phyloP scores from a whole-genome alignment of 139 green algal genomes.

The Trebouxia sp. region DNA sequence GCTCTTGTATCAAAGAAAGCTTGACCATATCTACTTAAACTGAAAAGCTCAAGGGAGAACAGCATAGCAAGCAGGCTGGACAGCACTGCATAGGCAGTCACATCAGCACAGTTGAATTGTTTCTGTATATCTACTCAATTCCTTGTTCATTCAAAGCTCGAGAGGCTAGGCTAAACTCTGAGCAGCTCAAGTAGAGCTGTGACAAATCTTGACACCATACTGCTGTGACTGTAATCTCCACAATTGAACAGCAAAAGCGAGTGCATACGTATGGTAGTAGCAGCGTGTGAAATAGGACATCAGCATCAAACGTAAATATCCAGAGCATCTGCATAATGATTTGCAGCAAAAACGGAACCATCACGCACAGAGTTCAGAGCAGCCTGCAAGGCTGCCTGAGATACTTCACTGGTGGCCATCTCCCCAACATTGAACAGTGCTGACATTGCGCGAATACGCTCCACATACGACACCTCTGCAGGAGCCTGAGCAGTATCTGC shows the following conservation, averaged over 20 bases:
- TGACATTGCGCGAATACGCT: slow-evolving; percentile 17
- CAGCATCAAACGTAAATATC: slow-evolving; percentile 9
- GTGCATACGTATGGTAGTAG: no score
- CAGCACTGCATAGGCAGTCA: slow-evolving; percentile 8
- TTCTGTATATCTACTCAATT: slow-evolving; percentile 5
- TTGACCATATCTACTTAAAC: neutral
- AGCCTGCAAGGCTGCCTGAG: slow-evolving; percentile 3
- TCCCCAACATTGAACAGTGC: slow-evolving; percentile 23
- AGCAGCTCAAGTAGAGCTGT: no score
- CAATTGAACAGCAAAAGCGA: no score
- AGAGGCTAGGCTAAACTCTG: no score
- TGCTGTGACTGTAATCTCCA: no score
- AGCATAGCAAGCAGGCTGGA: neutral
- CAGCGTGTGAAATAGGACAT: no score
- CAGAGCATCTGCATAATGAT: slow-evolving; percentile 27
- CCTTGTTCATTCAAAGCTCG: slow-evolving; percentile 6
- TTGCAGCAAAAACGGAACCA: slow-evolving; percentile 26
- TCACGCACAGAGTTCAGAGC: slow-evolving; percentile 4
- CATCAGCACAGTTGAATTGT: no score
- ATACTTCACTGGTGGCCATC: slow-evolving; percentile 3
- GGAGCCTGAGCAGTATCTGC: neutral
- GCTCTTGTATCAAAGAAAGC: neutral
- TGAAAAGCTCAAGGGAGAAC: neutral
- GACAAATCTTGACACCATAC: no score
- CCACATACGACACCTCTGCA: slow-evolving; percentile 26